phyloP scores from a whole-genome alignment of 345 rosid species.

The Bruguiera sexangula region DNA sequence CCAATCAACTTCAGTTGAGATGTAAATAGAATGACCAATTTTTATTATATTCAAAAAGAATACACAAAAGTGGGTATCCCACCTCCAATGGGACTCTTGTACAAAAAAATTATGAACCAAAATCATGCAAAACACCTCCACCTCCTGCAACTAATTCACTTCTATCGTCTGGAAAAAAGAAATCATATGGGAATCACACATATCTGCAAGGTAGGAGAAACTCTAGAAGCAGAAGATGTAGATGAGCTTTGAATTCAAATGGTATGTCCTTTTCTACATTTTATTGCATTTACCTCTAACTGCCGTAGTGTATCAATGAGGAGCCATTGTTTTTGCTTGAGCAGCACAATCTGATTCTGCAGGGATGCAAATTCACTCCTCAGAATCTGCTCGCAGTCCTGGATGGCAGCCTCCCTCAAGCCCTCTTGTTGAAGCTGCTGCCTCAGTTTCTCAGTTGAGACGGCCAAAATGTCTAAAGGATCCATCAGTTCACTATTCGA shows the following conservation, averaged over 20 bases:
- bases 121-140: neutral
- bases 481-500: conserved; percentile 66
- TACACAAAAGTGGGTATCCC: neutral
- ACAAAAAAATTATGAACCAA: conserved; percentile 3
- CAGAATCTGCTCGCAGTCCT: conserved; percentile 73
- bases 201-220: conserved; percentile 6
- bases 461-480: conserved; percentile 38
- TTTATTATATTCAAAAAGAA: neutral
- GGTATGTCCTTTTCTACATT: conserved; percentile 7
- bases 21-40: neutral
- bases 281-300: conserved; percentile 63
- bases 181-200: neutral
- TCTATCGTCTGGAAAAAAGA: neutral
- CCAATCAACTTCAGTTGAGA: no score
- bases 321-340: conserved; percentile 61
- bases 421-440: conserved; percentile 60
- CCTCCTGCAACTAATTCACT: neutral
- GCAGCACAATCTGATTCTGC: conserved; percentile 54
- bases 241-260: conserved; percentile 11
- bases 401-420: conserved; percentile 49
- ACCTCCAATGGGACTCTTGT: neutral
- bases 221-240: neutral
- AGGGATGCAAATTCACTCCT: conserved; percentile 51
- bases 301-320: conserved; percentile 67
- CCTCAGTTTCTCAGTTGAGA: conserved; percentile 75